Evolutionary conservation across 805 yeast genomes (phyloP), one percentile per base, ranked within the genome.

Genomic region (Candida corydali): DNA sequence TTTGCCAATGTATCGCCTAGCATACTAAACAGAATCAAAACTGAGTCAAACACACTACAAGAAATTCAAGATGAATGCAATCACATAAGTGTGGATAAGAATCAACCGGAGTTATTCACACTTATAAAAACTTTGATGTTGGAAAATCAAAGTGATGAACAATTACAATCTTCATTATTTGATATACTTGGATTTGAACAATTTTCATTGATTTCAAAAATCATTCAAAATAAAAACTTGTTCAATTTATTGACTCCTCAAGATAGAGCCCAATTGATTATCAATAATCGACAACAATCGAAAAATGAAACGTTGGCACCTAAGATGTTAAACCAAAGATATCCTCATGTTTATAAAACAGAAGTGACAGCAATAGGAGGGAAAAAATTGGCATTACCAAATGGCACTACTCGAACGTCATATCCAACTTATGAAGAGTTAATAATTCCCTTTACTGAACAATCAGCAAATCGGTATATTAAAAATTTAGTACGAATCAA

Each of bases 141-240:
- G 2, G 49, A 66, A 0, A 63, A 63, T 14, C 45, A 61, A 6
- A 60, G 69, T 8, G 82, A 78, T 28, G 83, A 76, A 24, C 78
- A 75, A 26, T 50, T 85, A 9, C 96, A 89, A 51, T 78, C 85
- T 5, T 63, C 76, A 5, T 60, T 93, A 28, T 78, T 86, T 41
- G 96, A 88, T 54, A 67, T 86, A 6, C 57, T 93, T 1, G 98
- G 98, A 0, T 83, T 79, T 47, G 96, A 87, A 17, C 84, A 86
- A 52, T 73, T 93, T 42, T 96, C 87, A 37, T 59, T 89, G 34
- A 84, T 89, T 8, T 71, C 87, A 1, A 73, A 69, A 30, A 59
- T 87, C 9, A 55, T 86, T 3, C 73, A 72, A 35, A 59, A 75
- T 34, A 73, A 69, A 47, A 49, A 49, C 0, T 51, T 49, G 11